These are phyloP conservation scores for Chalciporus sp. DNA, from an alignment of 1,284 basidiomycete species.

Conservation along the genomic window DNA sequence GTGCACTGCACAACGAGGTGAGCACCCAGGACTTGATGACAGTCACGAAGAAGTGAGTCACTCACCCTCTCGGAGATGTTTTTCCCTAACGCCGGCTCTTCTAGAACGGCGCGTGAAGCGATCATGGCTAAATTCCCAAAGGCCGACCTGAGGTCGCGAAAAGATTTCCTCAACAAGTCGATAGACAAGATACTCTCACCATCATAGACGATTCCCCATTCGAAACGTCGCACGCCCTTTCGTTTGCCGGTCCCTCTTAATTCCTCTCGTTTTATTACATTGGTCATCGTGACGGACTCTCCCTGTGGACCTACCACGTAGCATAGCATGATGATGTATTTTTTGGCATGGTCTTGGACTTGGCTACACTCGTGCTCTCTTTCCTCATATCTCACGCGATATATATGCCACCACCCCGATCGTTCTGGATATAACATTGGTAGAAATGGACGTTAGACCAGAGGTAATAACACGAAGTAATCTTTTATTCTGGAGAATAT, in stretches of 20 bases:
- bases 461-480: background rate
- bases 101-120: constrained; percentile 79
- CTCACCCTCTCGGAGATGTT: background rate
- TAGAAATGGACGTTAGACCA: background rate
- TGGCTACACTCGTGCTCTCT: background rate
- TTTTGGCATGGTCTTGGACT: background rate
- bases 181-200: constrained; percentile 91
- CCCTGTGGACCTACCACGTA: background rate
- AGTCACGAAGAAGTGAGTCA: constrained; percentile 86
- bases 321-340: background rate
- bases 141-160: constrained; percentile 76
- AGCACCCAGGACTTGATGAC: constrained; percentile 93
- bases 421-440: background rate
- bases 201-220: constrained; percentile 43
- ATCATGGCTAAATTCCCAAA: constrained; percentile 86
- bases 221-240: background rate
- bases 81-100: constrained; percentile 12
- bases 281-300: background rate
- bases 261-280: background rate
- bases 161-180: constrained; percentile 86
- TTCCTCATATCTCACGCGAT: background rate
- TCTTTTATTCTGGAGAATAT: background rate
- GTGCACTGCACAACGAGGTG: constrained; percentile 78
- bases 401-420: background rate
- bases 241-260: background rate